Evolutionary conservation across 306 rosid genomes (phyloP).

Genomic region (Prunus mira): DNA sequence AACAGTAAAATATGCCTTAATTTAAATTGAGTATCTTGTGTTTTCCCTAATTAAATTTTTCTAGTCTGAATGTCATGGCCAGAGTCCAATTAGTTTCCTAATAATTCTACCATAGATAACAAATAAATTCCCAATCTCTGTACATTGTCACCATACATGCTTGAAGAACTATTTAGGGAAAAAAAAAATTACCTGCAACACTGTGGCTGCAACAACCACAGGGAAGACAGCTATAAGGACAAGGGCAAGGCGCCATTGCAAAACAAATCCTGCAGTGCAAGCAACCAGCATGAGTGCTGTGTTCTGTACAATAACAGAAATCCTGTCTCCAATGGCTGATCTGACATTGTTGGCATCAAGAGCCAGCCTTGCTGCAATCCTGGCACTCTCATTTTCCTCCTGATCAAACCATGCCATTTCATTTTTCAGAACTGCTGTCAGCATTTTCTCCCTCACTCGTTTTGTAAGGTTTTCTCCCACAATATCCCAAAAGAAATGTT

Average conservation of each 20-base stretch:
- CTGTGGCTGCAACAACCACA: conserved; percentile 97
- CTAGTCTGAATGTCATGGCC: not conserved
- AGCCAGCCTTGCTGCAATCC: conserved; percentile 80
- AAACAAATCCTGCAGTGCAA: conserved; percentile 88
- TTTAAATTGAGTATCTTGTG: not conserved
- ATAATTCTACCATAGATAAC: not conserved
- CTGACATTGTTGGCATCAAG: conserved; percentile 92
- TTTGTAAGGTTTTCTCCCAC: conserved; percentile 90
- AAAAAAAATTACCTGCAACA: conserved; percentile 66
- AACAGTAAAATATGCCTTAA: not conserved
- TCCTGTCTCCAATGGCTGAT: conserved; percentile 91
- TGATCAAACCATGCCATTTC: conserved; percentile 97
- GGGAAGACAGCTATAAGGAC: conserved; percentile 95
- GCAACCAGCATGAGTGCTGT: conserved; percentile 92
- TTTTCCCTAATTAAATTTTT: not conserved
- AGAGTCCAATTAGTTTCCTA: not conserved
- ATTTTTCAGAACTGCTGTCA: conserved; percentile 67
- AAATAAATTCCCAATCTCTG: not conserved
- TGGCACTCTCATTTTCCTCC: conserved; percentile 92
- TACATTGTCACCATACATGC: conserved; percentile 1
- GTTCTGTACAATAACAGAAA: conserved; percentile 91
- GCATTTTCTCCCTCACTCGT: conserved; percentile 90
- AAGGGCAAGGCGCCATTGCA: conserved; percentile 96
- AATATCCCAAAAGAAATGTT: conserved; percentile 94
- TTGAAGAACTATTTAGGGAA: conserved; percentile 10